Conservation (phyloP, 2,329 filamentous ascomycete genomes). For the Xylaria multiplex region DNA sequence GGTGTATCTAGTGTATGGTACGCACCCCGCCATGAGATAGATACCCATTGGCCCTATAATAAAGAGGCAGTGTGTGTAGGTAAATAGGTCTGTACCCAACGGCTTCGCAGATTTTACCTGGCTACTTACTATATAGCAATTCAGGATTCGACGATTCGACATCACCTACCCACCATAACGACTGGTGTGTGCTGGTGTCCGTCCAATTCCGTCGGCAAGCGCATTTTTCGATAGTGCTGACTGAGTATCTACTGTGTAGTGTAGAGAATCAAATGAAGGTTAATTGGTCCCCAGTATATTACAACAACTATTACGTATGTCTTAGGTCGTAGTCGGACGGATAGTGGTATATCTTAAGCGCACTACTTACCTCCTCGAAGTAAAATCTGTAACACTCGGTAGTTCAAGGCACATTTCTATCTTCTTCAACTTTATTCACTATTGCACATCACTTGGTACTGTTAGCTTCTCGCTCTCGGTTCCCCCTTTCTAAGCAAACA, state of each 20-base stretch:
- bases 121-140: background rate
- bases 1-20: background rate
- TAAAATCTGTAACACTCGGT: too few relatives aligned
- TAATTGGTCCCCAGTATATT: too few relatives aligned
- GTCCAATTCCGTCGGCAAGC: background rate
- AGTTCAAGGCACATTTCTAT: too few relatives aligned
- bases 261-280: background rate
- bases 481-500: background rate
- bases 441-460: background rate
- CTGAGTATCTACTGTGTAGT: too few relatives aligned
- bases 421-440: too few relatives aligned
- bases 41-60: too few relatives aligned
- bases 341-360: too few relatives aligned
- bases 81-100: too few relatives aligned
- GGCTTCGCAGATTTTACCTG: background rate
- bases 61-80: too few relatives aligned
- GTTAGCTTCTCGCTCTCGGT: background rate
- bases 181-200: background rate
- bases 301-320: too few relatives aligned
- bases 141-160: background rate
- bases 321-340: too few relatives aligned
- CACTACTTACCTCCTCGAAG: too few relatives aligned
- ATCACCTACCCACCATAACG: background rate
- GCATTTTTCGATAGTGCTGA: background rate
- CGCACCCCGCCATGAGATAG: slow-evolving; percentile 3